Conservation (phyloP, 2,329 filamentous ascomycete species). For the Aspergillus pseudoviridinutans region DNA sequence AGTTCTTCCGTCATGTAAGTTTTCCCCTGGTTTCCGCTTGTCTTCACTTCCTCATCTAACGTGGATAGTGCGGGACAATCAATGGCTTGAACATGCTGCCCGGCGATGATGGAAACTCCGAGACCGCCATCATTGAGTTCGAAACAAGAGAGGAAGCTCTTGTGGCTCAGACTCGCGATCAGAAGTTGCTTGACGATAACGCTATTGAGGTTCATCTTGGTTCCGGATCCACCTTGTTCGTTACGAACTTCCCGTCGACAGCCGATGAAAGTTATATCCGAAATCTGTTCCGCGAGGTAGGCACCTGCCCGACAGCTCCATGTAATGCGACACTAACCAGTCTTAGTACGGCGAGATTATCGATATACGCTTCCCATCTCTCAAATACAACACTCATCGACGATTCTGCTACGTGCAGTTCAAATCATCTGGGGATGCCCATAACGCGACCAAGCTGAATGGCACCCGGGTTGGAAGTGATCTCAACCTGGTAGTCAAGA, state of each 20-base stretch:
- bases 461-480: conserved; percentile 65
- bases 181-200: conserved; percentile 70
- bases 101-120: conserved; percentile 57
- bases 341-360: conserved; percentile 71
- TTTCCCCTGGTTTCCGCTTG: neutral
- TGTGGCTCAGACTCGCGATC: conserved; percentile 74
- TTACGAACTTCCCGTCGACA: conserved; percentile 76
- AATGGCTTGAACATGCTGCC: conserved; percentile 68
- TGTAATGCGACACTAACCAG: conserved; percentile 9
- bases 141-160: conserved; percentile 73
- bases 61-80: conserved; percentile 65
- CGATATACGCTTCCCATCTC: conserved; percentile 81
- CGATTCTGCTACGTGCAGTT: conserved; percentile 98
- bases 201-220: conserved; percentile 72
- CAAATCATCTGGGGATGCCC: conserved; percentile 61
- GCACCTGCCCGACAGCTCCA: conserved; percentile 9
- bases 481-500: conserved; percentile 69
- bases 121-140: conserved; percentile 81
- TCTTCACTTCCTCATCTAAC: conserved; percentile 7
- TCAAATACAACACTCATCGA: conserved; percentile 82
- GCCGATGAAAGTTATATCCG: conserved; percentile 50
- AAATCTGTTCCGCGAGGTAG: conserved; percentile 53
- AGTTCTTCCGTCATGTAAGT: conserved; percentile 77
- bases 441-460: conserved; percentile 68
- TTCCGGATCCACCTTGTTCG: conserved; percentile 75